phyloP scores from a whole-genome alignment of 2,329 filamentous ascomycete genomes.

The Aureobasidium sp. region DNA sequence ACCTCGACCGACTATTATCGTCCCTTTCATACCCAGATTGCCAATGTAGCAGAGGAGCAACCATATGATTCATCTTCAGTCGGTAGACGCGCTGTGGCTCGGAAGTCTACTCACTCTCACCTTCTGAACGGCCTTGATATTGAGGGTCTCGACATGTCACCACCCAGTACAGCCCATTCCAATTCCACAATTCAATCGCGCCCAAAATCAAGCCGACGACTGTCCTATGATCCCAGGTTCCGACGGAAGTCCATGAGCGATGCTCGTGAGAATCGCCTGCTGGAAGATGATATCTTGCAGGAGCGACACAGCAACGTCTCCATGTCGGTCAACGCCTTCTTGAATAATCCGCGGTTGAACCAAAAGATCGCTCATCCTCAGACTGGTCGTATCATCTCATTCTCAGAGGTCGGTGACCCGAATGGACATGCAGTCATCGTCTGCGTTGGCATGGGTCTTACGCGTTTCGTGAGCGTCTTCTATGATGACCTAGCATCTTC shows the following conservation, averaged over 20 bases:
- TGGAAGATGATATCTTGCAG: conserved; percentile 24
- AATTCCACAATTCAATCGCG: neutral
- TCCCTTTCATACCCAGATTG: conserved; percentile 3
- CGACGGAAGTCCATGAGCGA: conserved; percentile 27
- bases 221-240: conserved; percentile 16
- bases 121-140: conserved; percentile 11
- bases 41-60: neutral
- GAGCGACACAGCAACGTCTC: conserved; percentile 77
- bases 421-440: conserved; percentile 89
- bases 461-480: conserved; percentile 90
- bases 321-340: conserved; percentile 75
- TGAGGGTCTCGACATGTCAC: conserved; percentile 12
- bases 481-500: conserved; percentile 92
- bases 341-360: conserved; percentile 73
- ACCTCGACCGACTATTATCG: conserved; percentile 3
- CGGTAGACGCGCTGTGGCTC: conserved; percentile 9
- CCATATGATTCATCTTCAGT: conserved; percentile 9
- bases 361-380: conserved; percentile 82
- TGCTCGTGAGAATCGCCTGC: conserved; percentile 29
- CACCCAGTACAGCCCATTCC: conserved; percentile 8
- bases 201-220: neutral
- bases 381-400: conserved; percentile 81
- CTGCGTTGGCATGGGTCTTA: conserved; percentile 96
- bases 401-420: conserved; percentile 91
- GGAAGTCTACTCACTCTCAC: conserved; percentile 1